Conservation (phyloP, 2,329 filamentous ascomycete genomes). For the Alternaria brassicicola region DNA sequence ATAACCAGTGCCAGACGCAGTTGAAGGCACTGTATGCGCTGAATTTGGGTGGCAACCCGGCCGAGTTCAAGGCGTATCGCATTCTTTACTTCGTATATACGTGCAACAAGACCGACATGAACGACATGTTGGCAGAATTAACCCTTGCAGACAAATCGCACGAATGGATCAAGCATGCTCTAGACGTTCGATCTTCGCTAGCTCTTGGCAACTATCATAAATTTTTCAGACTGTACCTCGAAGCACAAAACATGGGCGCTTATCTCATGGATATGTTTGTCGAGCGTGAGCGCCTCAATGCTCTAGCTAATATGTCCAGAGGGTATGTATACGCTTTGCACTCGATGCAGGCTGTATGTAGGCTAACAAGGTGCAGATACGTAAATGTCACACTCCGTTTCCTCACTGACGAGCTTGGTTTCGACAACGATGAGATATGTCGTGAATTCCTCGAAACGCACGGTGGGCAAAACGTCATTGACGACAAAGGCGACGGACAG, state of each 20-base stretch:
- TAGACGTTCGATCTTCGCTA: conserved; percentile 87
- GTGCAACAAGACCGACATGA: conserved; percentile 96
- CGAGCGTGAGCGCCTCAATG: conserved; percentile 86
- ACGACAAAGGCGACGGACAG: conserved; percentile 68
- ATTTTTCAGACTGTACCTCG: conserved; percentile 95
- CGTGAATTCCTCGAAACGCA: conserved; percentile 88
- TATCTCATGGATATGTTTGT: conserved; percentile 99
- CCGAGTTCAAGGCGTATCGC: conserved; percentile 99
- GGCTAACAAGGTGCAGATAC: conserved; percentile 72
- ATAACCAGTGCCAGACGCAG: conserved; percentile 99
- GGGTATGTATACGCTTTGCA: conserved; percentile 68
- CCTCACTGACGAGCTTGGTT: conserved; percentile 93
- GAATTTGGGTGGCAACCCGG: conserved; percentile 84
- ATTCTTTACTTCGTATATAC: conserved; percentile 99
- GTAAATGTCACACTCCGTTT: conserved; percentile 89
- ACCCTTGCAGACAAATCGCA: conserved; percentile 94
- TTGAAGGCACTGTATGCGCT: conserved; percentile 87
- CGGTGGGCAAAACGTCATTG: conserved; percentile 74
- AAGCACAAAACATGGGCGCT: conserved; percentile 94
- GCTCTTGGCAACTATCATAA: conserved; percentile 96
- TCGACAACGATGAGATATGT: conserved; percentile 89
- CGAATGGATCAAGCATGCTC: conserved; percentile 81
- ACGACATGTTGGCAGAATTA: conserved; percentile 98
- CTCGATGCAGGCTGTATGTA: too few species aligned
- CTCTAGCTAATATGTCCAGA: conserved; percentile 91